Conservation (phyloP, 805 yeast species). For the Ogataea sp. region DNA sequence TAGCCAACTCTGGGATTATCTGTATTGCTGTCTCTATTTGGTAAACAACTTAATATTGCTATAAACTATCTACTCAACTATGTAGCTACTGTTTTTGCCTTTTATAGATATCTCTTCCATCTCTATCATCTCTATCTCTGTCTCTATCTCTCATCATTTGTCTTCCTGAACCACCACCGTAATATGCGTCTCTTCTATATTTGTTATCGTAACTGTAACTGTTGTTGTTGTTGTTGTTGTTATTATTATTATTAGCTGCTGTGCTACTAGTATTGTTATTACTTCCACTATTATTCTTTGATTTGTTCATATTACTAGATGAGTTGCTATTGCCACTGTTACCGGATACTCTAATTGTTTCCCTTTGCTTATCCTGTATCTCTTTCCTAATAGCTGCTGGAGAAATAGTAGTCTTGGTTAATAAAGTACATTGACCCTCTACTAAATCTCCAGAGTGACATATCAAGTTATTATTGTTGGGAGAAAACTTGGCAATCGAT, state of each 20-base stretch:
- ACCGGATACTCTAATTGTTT: neutral
- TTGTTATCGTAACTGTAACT: neutral
- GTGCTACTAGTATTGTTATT: neutral
- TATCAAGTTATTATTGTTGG: constrained; percentile 7
- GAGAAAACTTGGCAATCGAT: constrained; percentile 13
- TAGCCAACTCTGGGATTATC: no score
- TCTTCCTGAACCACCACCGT: no score
- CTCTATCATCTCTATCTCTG: neutral
- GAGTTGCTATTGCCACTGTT: neutral
- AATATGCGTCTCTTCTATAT: no score
- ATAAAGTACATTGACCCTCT: constrained; percentile 9
- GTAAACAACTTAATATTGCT: neutral
- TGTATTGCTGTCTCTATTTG: neutral
- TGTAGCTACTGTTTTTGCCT: neutral
- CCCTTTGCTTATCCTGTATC: neutral
- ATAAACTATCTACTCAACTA: no score
- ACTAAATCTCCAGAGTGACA: constrained; percentile 10
- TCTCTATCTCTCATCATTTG: no score
- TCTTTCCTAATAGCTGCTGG: no score
- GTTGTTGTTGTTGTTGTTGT: neutral
- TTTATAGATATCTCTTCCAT: constrained; percentile 2
- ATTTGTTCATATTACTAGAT: neutral
- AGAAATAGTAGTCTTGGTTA: neutral
- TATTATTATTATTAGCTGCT: neutral
- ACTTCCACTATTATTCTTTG: neutral